These are phyloP conservation scores for Mucor circinelloides DNA, from an alignment of 371 early-diverging fungal genomes.

Conservation along the genomic window DNA sequence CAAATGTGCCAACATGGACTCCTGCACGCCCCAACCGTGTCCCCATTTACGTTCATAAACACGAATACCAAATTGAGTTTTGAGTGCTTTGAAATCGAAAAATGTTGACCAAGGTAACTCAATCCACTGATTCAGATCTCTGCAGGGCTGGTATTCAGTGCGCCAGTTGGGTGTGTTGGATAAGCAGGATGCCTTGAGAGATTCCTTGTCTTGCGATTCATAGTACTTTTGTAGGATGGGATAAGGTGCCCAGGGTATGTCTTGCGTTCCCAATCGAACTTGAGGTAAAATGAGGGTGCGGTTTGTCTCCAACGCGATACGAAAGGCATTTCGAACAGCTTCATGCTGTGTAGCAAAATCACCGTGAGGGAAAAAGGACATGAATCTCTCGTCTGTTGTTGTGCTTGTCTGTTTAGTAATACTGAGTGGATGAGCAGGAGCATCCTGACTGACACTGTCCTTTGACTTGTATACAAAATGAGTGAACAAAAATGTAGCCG, in stretches of 20 bases:
- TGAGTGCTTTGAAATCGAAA: slow-evolving; percentile 14
- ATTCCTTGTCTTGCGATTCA: slow-evolving; percentile 20
- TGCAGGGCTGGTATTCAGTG: slow-evolving; percentile 9
- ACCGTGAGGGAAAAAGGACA: slow-evolving; percentile 42
- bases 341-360: slow-evolving; percentile 39
- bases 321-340: slow-evolving; percentile 32
- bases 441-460: background rate
- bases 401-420: background rate
- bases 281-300: slow-evolving; percentile 32
- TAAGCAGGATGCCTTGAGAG: background rate
- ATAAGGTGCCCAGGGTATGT: slow-evolving; percentile 21
- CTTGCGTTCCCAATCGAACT: slow-evolving; percentile 16
- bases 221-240: slow-evolving; percentile 15
- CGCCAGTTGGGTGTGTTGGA: slow-evolving; percentile 9
- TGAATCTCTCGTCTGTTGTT: slow-evolving; percentile 16
- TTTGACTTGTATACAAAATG: slow-evolving; percentile 1
- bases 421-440: background rate
- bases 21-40: slow-evolving; percentile 33
- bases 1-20: slow-evolving; percentile 10
- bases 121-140: slow-evolving; percentile 15
- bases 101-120: slow-evolving; percentile 27
- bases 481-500: background rate
- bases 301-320: slow-evolving; percentile 37
- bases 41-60: slow-evolving; percentile 29
- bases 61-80: slow-evolving; percentile 27